Conservation (phyloP, 345 rosid genomes). For the Litchi chinensis region DNA sequence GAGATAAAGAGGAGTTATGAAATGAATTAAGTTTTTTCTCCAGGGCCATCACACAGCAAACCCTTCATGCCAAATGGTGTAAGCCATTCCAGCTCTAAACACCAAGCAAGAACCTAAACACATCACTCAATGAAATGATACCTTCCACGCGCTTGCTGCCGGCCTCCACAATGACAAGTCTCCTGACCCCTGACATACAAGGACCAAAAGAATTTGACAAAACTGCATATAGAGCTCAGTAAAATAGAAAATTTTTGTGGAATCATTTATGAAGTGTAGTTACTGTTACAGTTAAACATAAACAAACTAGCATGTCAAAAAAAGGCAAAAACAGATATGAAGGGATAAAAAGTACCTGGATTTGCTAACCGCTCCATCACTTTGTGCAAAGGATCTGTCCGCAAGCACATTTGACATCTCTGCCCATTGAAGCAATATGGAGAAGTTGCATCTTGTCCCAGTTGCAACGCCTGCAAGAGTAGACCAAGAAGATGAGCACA, state of each 20-base stretch:
- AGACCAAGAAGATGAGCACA: background rate
- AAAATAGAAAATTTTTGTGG: background rate
- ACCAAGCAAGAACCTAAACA: slow-evolving; percentile 70
- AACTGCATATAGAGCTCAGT: background rate
- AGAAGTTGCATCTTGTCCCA: slow-evolving; percentile 72
- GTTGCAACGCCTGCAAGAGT: slow-evolving; percentile 63
- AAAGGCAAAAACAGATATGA: background rate
- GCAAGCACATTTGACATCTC: slow-evolving; percentile 90
- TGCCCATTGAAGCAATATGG: slow-evolving; percentile 55
- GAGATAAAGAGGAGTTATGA: background rate
- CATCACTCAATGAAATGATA: slow-evolving; percentile 69
- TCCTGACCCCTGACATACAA: slow-evolving; percentile 57
- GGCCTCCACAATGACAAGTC: slow-evolving; percentile 76
- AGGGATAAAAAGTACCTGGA: slow-evolving; percentile 49
- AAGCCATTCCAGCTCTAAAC: slow-evolving; percentile 27
- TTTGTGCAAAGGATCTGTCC: slow-evolving; percentile 70
- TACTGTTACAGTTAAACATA: background rate
- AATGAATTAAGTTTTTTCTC: slow-evolving; percentile 26
- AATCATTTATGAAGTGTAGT: background rate
- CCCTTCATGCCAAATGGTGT: slow-evolving; percentile 17
- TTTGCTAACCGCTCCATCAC: slow-evolving; percentile 82
- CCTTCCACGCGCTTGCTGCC: slow-evolving; percentile 94
- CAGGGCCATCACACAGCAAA: slow-evolving; percentile 8
- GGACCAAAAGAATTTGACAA: background rate
- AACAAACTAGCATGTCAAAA: too few relatives aligned